Conservation (phyloP, 2,329 filamentous ascomycete genomes). For the Penicillium sclerotiorum region DNA sequence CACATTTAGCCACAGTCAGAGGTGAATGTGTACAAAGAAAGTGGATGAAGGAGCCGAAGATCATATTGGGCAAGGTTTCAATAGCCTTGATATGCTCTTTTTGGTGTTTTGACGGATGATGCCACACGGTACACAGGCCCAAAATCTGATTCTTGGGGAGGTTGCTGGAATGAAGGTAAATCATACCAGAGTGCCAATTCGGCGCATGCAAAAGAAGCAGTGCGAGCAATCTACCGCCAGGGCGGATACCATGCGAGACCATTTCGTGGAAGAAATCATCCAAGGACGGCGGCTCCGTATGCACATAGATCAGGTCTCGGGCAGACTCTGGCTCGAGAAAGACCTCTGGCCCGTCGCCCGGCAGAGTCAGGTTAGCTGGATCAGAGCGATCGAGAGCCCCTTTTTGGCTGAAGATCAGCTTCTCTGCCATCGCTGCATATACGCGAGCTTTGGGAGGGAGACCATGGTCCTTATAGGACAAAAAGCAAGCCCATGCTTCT, state of each 20-base stretch:
- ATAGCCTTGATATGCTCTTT: slow-evolving; percentile 24
- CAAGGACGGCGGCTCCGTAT: slow-evolving; percentile 55
- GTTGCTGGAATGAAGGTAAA: slow-evolving; percentile 44
- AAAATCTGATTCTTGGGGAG: slow-evolving; percentile 36
- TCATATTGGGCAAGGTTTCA: slow-evolving; percentile 32
- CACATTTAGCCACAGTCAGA: slow-evolving; percentile 14
- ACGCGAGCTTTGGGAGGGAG: slow-evolving; percentile 44
- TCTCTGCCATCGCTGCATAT: slow-evolving; percentile 61
- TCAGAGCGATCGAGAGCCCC: slow-evolving; percentile 26
- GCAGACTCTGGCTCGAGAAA: slow-evolving; percentile 58
- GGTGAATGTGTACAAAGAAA: slow-evolving; percentile 43
- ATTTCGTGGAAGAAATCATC: slow-evolving; percentile 57
- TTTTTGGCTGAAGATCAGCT: slow-evolving; percentile 49
- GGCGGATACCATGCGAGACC: slow-evolving; percentile 46
- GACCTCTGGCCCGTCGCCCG: slow-evolving; percentile 61
- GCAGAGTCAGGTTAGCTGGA: slow-evolving; percentile 38
- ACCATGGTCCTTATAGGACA: slow-evolving; percentile 55
- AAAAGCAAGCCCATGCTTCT: slow-evolving; percentile 67
- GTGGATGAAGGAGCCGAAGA: slow-evolving; percentile 50
- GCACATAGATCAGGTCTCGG: slow-evolving; percentile 60
- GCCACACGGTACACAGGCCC: slow-evolving; percentile 31
- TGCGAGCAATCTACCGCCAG: slow-evolving; percentile 48
- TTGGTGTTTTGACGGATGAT: slow-evolving; percentile 16
- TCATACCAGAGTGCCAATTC: slow-evolving; percentile 44
- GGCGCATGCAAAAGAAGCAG: slow-evolving; percentile 53